Evolutionary conservation across 2,329 filamentous ascomycete genomes (phyloP).

Genomic region (Parastagonospora nodorum): DNA sequence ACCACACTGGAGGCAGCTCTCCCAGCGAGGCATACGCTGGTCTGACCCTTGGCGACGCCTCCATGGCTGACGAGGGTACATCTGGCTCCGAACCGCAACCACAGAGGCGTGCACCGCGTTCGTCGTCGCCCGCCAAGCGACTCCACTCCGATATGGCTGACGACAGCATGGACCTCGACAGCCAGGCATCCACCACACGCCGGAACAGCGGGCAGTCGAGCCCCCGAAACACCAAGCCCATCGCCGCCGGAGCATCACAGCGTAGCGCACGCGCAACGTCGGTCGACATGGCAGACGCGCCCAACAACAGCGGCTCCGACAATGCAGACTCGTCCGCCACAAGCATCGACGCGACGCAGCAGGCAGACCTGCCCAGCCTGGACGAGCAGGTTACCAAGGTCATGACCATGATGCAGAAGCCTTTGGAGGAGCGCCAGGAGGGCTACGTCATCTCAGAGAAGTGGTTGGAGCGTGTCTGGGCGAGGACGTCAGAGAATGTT

Average conservation of each 20-base stretch:
- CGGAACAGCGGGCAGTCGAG: constrained; percentile 32
- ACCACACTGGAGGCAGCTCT: constrained; percentile 50
- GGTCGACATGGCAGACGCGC: constrained; percentile 51
- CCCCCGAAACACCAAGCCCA: constrained; percentile 33
- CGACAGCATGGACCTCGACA: constrained; percentile 44
- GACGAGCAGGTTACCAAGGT: constrained; percentile 79
- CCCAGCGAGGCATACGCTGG: constrained; percentile 60
- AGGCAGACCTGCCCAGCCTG: constrained; percentile 35
- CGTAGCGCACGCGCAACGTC: constrained; percentile 45
- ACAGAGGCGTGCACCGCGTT: constrained; percentile 43
- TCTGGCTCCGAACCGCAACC: constrained; percentile 16
- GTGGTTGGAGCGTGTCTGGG: constrained; percentile 68
- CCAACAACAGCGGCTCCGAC: constrained; percentile 29
- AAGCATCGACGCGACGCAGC: constrained; percentile 24
- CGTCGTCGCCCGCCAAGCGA: constrained; percentile 61
- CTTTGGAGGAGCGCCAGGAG: constrained; percentile 66
- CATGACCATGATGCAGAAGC: constrained; percentile 62
- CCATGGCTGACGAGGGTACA: constrained; percentile 30
- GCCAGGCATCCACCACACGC: constrained; percentile 14
- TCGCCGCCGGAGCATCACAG: constrained; percentile 22
- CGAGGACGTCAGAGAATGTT: constrained; percentile 39
- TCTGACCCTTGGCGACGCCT: constrained; percentile 51
- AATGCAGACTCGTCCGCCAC: constrained; percentile 29
- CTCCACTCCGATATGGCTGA: constrained; percentile 61
- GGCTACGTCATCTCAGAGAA: constrained; percentile 78